These are phyloP conservation scores for Lentinus brumalis DNA, from an alignment of 768 basidiomycete species.

Conservation along the genomic window DNA sequence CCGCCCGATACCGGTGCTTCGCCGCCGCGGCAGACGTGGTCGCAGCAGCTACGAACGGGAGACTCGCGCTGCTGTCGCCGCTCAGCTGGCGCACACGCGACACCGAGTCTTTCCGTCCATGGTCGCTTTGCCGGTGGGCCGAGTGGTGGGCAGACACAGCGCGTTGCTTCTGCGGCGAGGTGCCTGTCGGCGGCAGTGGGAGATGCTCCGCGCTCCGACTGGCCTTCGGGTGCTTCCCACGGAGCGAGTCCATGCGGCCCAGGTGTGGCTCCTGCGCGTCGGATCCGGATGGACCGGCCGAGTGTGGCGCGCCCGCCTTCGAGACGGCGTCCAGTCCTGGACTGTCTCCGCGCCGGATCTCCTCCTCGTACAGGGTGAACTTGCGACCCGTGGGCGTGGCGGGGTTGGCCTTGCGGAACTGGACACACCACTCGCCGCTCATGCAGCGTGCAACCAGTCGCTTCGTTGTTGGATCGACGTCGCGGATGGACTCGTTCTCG, in stretches of 20 bases:
- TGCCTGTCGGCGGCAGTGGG: constrained; percentile 37
- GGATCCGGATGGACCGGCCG: background rate
- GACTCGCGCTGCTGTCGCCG: constrained; percentile 34
- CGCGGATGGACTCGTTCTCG: constrained; percentile 72
- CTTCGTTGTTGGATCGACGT: constrained; percentile 84
- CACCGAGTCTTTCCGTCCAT: constrained; percentile 4
- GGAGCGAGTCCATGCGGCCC: constrained; percentile 34
- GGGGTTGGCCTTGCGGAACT: constrained; percentile 47
- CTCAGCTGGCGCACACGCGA: constrained; percentile 25
- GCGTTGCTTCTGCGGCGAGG: constrained; percentile 44
- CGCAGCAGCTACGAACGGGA: constrained; percentile 28
- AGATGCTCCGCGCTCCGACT: constrained; percentile 71
- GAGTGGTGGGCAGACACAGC: constrained; percentile 11
- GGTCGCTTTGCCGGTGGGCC: background rate
- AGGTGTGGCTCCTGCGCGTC: constrained; percentile 30
- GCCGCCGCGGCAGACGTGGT: background rate
- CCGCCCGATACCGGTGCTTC: constrained; percentile 18
- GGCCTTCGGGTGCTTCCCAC: constrained; percentile 49
- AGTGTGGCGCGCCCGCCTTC: constrained; percentile 36
- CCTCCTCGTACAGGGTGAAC: constrained; percentile 31
- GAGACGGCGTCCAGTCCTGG: constrained; percentile 47
- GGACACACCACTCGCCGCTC: constrained; percentile 82
- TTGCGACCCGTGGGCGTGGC: constrained; percentile 22
- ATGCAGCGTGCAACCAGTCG: constrained; percentile 93
- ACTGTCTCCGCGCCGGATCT: constrained; percentile 38